Base-by-base conservation (phyloP, 352 stramenopile genomes). In the Stramenopiles sp. region DNA sequence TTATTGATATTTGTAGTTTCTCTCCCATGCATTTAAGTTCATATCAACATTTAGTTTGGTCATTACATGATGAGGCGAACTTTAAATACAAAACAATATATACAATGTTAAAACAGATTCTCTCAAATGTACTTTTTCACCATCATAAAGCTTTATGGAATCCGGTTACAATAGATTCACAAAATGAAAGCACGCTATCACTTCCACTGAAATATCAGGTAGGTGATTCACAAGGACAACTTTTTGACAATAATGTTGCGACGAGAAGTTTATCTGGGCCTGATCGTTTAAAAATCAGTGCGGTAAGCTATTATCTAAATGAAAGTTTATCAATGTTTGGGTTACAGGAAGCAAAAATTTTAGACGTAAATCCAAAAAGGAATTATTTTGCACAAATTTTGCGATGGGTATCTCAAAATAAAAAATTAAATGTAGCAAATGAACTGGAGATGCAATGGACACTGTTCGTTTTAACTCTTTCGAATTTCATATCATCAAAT, bases 11-110 rank as follows among this genome's bases (percentile, higher is more conserved):
- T 76, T 76, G 30, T 76, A 76, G 65, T 13, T 76, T 76, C 13
- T 13, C 4, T 76, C 4, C 4, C 30, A 76, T 13, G 4, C 30
- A 76, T 7, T 13, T 76, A 33, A 76, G 65, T 33, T 33, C 13
- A 20, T 76, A 76, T 33, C 65, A 76, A 33, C 65, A 76, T 13
- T 76, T 76, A 13, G 30, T 33, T 31, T 76, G 65, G 65, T 76
- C 65, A 7, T 13, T 76, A 33, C 30, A 33, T 76, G 4, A 76
- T 4, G 31, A 13, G 4, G 30, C 30, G 7, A 4, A 4, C 30
- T 13, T 76, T 13, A 76, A 76, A 4, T 33, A 13, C 7, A 33
- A 4, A 4, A 13, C 30, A 7, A 20, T 76, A 7, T 31, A 13
- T 13, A 76, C 30, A 4, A 13, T 76, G 65, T 13, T 13, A 33